Conservation (phyloP, 208 protist genomes). For the Lotmaria passim region DNA sequence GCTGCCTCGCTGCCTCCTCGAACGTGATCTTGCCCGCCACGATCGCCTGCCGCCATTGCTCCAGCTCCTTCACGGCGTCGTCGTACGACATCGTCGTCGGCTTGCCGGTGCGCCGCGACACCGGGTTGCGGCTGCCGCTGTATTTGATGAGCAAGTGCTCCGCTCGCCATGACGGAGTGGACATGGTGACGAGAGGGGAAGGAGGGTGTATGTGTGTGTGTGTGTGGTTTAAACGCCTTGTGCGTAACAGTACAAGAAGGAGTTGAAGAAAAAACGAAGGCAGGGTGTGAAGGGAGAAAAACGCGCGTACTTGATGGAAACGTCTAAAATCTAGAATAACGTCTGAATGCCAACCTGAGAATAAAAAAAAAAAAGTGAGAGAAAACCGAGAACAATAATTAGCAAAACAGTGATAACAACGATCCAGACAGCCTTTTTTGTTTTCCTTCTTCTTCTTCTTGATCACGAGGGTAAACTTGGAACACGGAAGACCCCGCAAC, state of each 20-base stretch:
- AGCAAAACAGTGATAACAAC: background rate
- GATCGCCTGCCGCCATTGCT: slow-evolving; percentile 76
- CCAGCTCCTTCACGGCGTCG: slow-evolving; percentile 73
- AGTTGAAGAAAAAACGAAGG: too few species aligned
- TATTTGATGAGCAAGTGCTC: slow-evolving; percentile 92
- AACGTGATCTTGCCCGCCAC: slow-evolving; percentile 72
- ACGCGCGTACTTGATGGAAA: background rate
- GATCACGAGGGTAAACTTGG: too few species aligned
- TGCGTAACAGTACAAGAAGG: too few species aligned
- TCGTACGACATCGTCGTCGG: slow-evolving; percentile 77
- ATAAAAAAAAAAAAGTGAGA: background rate
- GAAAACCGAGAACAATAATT: background rate
- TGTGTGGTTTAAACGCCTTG: background rate
- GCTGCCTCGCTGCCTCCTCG: slow-evolving; percentile 76
- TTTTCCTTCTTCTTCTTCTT: too few species aligned
- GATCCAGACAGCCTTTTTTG: too few species aligned
- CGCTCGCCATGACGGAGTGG: slow-evolving; percentile 50
- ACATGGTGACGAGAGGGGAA: slow-evolving; percentile 21
- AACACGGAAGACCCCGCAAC: too few species aligned
- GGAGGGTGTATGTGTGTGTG: slow-evolving; percentile 2
- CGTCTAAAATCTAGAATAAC: background rate
- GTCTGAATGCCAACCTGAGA: background rate
- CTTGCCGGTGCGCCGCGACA: slow-evolving; percentile 81
- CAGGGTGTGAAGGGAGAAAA: background rate
- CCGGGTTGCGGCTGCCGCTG: slow-evolving; percentile 88